Base-by-base conservation (phyloP, 352 stramenopile genomes). In the Pythium periplocum region DNA sequence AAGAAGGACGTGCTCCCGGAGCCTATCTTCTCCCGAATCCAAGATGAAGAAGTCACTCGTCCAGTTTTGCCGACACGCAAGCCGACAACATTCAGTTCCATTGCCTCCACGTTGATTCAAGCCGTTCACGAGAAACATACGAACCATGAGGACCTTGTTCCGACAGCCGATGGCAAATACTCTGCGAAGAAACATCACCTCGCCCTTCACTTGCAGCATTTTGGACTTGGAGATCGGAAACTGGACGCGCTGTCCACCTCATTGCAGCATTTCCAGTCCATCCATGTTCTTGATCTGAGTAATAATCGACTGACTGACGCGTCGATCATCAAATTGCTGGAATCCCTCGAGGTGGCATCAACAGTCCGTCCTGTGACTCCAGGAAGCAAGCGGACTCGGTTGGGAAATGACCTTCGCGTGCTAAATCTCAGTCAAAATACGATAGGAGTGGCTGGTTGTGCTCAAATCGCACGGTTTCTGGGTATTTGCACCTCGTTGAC, bases 351-450 rank as follows among this genome's bases (percentile, higher is more conserved):
- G 44, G 51, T 45, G 3, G 56, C 57, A 53, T 59, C 37, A 38
- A 45, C 37, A 37, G 45, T 26, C 31, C 7, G 38, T 12, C 38
- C 38, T n/a, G 41, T 37, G 17, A 49, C 33, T 45, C 30, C 33
- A 7, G 36, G 47, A 8, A 55, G 52, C 6, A 52, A 46, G 17
- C 44, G 36, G 34, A 53, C 52, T 6, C 60, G 60, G 26, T 33
- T 41, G 2, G 64, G 72, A 5, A 75, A 74, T 34, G 66, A 75
- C 9, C 60, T 90, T 5, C 75, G 69, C 2, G 52, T 69, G 6
- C 65, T 91, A 7, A 87, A 91, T 34, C 45, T 91, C 8, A 91
- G 78, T 55, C 80, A 89, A 46, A 91, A 91, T 60, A 53, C 70
- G 31, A 61, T 91, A 42, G 80, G 80, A 6, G 53, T 69, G 0